These are phyloP conservation scores for Fusarium compactum DNA, from an alignment of 2,329 filamentous ascomycete species.

Conservation along the genomic window DNA sequence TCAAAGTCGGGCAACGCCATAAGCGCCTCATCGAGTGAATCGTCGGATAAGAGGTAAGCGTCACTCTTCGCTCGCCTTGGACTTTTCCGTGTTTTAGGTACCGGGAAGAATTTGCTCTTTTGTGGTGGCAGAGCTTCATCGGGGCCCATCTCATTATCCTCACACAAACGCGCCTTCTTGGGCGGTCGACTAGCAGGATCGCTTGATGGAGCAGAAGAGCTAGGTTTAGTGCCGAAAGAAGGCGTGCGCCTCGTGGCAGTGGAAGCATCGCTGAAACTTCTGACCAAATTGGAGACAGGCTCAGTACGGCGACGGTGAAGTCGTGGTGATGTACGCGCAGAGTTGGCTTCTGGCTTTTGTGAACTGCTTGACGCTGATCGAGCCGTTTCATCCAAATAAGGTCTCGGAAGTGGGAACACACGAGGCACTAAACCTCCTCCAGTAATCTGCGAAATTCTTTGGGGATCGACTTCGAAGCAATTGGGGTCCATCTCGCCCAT, in stretches of 20 bases:
- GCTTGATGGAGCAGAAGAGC: slow-evolving; percentile 22
- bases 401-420: slow-evolving; percentile 69
- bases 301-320: slow-evolving; percentile 65
- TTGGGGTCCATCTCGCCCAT: slow-evolving; percentile 74
- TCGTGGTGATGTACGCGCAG: slow-evolving; percentile 53
- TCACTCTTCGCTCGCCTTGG: slow-evolving; percentile 54
- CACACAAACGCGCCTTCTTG: slow-evolving; percentile 69
- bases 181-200: slow-evolving; percentile 57
- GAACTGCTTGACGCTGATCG: slow-evolving; percentile 33
- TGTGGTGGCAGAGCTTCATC: slow-evolving; percentile 53
- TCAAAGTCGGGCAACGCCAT: slow-evolving; percentile 64
- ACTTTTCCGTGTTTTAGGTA: slow-evolving; percentile 43
- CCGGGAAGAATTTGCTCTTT: slow-evolving; percentile 68
- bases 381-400: slow-evolving; percentile 61
- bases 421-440: slow-evolving; percentile 64
- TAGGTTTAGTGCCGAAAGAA: slow-evolving; percentile 24
- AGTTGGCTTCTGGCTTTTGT: slow-evolving; percentile 28
- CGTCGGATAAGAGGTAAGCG: slow-evolving; percentile 65
- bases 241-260: slow-evolving; percentile 30
- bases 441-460: slow-evolving; percentile 62
- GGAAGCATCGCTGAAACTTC: slow-evolving; percentile 42
- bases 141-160: slow-evolving; percentile 58
- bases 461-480: slow-evolving; percentile 66
- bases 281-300: slow-evolving; percentile 61
- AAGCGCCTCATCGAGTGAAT: slow-evolving; percentile 68